These are phyloP conservation scores for Debaryomyces tyrocola DNA, from an alignment of 805 yeast genomes.

Conservation along the genomic window DNA sequence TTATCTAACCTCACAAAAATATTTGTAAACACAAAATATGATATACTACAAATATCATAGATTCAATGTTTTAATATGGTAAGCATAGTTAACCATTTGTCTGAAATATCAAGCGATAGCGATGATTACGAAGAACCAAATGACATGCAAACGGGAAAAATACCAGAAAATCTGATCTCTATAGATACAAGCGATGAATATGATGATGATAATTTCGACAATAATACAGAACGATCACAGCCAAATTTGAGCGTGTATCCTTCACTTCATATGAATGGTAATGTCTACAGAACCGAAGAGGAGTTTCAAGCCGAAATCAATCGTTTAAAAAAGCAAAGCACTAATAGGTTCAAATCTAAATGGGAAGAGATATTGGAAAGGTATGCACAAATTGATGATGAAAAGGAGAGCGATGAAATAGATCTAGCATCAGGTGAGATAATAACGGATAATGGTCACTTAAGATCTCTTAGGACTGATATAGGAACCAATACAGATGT, in stretches of 20 bases:
- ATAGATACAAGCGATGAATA: conserved; percentile 16
- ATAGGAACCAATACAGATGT: conserved; percentile 7
- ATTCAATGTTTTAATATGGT: not conserved
- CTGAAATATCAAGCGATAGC: not conserved
- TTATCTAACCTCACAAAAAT: not conserved
- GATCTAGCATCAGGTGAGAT: conserved; percentile 66
- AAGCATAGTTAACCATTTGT: not conserved
- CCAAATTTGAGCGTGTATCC: conserved; percentile 4
- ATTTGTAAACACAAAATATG: not conserved
- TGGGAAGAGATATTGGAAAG: conserved; percentile 58
- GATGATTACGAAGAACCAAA: not conserved
- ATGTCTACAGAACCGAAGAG: conserved; percentile 9
- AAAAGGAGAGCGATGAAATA: conserved; percentile 60
- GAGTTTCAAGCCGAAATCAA: conserved; percentile 24
- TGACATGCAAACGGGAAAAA: not conserved
- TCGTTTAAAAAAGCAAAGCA: conserved; percentile 27
- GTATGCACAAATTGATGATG: conserved; percentile 48
- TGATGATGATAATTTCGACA: not conserved
- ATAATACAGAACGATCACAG: conserved; percentile 4
- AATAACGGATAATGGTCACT: conserved; percentile 67
- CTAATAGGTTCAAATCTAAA: conserved; percentile 21
- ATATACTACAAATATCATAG: not conserved
- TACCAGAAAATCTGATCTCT: conserved; percentile 19
- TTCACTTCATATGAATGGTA: conserved; percentile 2
- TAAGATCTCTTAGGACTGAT: conserved; percentile 41